These are phyloP conservation scores for Xylaria hypoxylon DNA, from an alignment of 2,329 filamentous ascomycete species.

Conservation along the genomic window DNA sequence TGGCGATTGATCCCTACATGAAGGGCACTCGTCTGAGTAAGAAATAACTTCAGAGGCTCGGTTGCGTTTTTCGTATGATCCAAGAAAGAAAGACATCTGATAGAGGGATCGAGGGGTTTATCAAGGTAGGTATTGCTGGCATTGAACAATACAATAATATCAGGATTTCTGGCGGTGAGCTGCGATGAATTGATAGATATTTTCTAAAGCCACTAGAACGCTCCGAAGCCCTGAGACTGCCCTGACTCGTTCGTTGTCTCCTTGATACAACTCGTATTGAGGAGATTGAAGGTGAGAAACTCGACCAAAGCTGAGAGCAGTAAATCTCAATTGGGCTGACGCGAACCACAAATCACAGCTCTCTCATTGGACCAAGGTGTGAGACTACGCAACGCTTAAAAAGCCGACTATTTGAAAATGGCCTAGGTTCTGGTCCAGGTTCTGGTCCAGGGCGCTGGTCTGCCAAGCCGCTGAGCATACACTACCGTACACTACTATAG, in stretches of 20 bases:
- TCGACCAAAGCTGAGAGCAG: constrained; percentile 24
- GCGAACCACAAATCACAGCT: constrained; percentile 15
- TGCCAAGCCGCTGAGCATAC: constrained; percentile 11
- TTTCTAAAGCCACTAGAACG: neutral
- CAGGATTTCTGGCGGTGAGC: constrained; percentile 1
- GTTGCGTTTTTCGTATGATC: constrained; percentile 6
- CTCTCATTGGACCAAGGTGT: constrained; percentile 21
- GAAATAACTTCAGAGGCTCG: neutral
- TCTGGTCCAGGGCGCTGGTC: constrained; percentile 3
- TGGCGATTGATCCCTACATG: neutral
- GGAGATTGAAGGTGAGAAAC: constrained; percentile 32
- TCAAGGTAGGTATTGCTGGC: neutral
- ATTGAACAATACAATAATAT: neutral
- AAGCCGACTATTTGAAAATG: constrained; percentile 31
- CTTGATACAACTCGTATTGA: constrained; percentile 33
- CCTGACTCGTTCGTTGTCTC: constrained; percentile 2
- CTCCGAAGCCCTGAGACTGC: constrained; percentile 5
- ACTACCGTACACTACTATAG: neutral
- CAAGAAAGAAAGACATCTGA: neutral
- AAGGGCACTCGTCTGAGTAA: constrained; percentile 1
- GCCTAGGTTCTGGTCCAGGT: constrained; percentile 10
- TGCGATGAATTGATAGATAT: neutral
- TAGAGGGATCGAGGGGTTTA: neutral
- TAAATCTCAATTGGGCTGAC: constrained; percentile 17
- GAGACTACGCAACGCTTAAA: constrained; percentile 16